Evolutionary conservation across 495 filamentous ascomycete species (phyloP).

Genomic region (Hypoxylon crocopeplum): DNA sequence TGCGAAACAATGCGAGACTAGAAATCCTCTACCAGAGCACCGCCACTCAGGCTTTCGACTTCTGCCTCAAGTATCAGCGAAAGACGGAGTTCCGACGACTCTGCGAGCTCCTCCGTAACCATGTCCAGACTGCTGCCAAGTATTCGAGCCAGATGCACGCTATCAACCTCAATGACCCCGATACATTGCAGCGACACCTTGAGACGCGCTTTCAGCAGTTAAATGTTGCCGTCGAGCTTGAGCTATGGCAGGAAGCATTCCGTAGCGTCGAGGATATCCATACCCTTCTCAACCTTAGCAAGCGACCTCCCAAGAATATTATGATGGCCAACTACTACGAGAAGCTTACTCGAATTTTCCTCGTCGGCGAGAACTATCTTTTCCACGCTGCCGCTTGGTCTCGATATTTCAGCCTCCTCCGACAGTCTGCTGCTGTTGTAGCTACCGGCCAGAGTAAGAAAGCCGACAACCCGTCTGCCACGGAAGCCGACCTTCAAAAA

Average conservation of each 20-base stretch:
- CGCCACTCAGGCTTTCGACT: constrained; percentile 96
- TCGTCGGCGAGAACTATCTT: constrained; percentile 98
- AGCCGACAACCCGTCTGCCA: constrained; percentile 84
- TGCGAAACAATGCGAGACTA: constrained; percentile 97
- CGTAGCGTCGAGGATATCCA: constrained; percentile 98
- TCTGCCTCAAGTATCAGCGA: constrained; percentile 96
- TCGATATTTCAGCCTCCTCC: constrained; percentile 94
- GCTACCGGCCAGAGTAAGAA: constrained; percentile 91
- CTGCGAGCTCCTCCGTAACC: constrained; percentile 96
- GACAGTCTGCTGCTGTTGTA: constrained; percentile 84
- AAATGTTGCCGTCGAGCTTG: constrained; percentile 96
- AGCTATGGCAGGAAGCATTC: constrained; percentile 99
- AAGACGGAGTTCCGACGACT: constrained; percentile 99
- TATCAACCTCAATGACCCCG: constrained; percentile 97
- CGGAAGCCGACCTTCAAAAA: constrained; percentile 82
- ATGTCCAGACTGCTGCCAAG: constrained; percentile 98
- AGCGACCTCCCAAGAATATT: constrained; percentile 97
- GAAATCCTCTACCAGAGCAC: constrained; percentile 99
- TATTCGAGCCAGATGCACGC: constrained; percentile 99
- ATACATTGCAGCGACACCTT: constrained; percentile 94
- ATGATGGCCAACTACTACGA: constrained; percentile 99
- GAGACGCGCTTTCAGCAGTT: constrained; percentile 98
- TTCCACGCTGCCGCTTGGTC: constrained; percentile 99
- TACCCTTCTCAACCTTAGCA: constrained; percentile 97
- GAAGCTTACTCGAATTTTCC: constrained; percentile 96